Evolutionary conservation across 2,329 filamentous ascomycete genomes (phyloP).

Genomic region (Colletotrichum sp.): DNA sequence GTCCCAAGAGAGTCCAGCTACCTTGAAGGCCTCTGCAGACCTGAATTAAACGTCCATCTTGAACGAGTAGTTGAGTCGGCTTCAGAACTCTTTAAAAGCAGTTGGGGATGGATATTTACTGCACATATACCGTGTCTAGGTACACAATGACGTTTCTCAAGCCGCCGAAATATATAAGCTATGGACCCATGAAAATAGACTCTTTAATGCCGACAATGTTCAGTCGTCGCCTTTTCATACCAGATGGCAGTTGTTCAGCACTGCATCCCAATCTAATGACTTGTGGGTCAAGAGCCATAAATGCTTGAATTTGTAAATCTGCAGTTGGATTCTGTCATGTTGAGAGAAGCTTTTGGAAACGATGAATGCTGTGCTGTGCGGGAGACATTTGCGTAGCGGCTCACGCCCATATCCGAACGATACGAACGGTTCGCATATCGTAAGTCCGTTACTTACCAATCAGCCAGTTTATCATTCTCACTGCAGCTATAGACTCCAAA

Average conservation of each 20-base stretch:
- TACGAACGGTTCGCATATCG: neutral
- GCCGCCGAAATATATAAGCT: accelerated
- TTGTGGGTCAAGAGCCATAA: no score
- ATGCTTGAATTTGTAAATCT: neutral
- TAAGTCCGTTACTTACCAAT: neutral
- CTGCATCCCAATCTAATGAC: neutral
- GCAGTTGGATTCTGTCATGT: accelerated
- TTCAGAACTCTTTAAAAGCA: accelerated
- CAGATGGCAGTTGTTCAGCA: accelerated
- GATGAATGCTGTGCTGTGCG: neutral
- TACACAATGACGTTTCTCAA: no score
- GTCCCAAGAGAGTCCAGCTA: neutral
- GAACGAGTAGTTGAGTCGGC: neutral
- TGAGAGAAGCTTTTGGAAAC: neutral
- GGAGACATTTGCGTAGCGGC: neutral
- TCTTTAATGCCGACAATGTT: neutral
- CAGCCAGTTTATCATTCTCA: neutral
- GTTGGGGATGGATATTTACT: no score
- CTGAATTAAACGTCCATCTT: accelerated
- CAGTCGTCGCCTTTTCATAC: neutral
- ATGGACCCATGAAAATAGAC: accelerated
- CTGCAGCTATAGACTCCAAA: neutral
- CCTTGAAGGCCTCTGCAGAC: accelerated
- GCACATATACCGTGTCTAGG: no score
- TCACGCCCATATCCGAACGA: neutral